Evolutionary conservation across 2,329 filamentous ascomycete species (phyloP).

Genomic region (Fusarium austroafricanum): DNA sequence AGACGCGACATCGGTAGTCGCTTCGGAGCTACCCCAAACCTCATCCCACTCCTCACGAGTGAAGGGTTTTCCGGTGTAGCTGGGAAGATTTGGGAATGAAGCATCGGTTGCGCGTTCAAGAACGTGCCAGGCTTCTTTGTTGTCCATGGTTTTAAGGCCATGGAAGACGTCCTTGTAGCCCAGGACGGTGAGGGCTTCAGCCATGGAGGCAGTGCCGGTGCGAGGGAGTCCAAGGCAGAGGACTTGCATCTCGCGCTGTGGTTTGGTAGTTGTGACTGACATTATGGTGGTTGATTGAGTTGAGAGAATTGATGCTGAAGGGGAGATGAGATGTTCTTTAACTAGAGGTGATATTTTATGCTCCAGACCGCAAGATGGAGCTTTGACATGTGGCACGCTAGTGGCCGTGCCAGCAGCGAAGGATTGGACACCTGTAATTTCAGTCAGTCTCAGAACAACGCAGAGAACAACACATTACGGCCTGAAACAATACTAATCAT

Average conservation of each 20-base stretch:
- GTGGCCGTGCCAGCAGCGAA: not conserved
- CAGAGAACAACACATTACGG: no score
- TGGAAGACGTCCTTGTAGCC: slow-evolving; percentile 52
- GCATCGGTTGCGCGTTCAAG: slow-evolving; percentile 48
- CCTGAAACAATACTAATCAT: no score
- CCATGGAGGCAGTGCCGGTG: slow-evolving; percentile 52
- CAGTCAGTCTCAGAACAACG: no score
- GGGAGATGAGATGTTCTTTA: not conserved
- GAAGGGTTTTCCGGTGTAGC: slow-evolving; percentile 46
- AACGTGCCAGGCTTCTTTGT: slow-evolving; percentile 39
- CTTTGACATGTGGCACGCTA: not conserved
- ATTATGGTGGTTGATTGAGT: not conserved
- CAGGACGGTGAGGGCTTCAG: slow-evolving; percentile 47
- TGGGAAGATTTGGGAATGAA: slow-evolving; percentile 42
- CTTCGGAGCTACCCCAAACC: slow-evolving; percentile 48
- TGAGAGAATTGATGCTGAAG: not conserved
- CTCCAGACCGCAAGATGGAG: slow-evolving; percentile 1
- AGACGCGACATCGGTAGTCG: slow-evolving; percentile 46
- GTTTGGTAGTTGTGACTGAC: not conserved
- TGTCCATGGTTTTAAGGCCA: slow-evolving; percentile 42
- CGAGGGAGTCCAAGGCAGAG: slow-evolving; percentile 48
- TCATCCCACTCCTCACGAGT: slow-evolving; percentile 50
- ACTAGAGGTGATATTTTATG: not conserved
- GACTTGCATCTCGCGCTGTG: slow-evolving; percentile 45
- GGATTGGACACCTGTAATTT: no score